Conservation (phyloP, 139 green algal genomes). For the Gonium pectorale region DNA sequence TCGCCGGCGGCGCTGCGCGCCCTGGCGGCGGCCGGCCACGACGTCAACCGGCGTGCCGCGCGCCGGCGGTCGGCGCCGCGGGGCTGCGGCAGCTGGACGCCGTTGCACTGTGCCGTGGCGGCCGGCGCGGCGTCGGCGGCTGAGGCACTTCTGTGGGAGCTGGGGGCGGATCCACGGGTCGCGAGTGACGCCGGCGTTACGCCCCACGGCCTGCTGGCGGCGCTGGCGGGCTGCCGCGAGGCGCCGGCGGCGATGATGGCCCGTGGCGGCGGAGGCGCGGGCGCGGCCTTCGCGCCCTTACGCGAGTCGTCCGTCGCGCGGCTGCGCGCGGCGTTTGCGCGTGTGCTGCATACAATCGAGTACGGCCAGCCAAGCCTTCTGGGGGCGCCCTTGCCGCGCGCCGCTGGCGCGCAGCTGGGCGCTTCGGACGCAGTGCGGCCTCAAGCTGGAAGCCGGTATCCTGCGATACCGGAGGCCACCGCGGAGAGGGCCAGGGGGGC, state of each 20-base stretch:
- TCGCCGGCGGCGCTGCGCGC: not conserved
- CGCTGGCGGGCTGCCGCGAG: too few relatives aligned
- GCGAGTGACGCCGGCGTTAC: not conserved
- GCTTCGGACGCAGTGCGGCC: too few relatives aligned
- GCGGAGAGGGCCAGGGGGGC: too few relatives aligned
- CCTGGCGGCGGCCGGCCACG: not conserved
- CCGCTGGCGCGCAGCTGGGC: too few relatives aligned
- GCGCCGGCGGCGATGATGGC: not conserved
- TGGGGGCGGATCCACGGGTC: conserved; percentile 5
- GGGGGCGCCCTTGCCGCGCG: too few relatives aligned
- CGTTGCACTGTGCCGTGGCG: conserved; percentile 28
- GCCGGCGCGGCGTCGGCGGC: not conserved
- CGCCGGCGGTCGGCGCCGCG: not conserved
- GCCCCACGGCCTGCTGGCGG: not conserved
- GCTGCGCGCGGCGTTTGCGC: not conserved
- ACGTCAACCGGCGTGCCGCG: not conserved
- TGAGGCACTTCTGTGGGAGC: not conserved
- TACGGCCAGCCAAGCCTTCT: too few relatives aligned
- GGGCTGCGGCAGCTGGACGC: conserved; percentile 11
- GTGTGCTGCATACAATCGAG: not conserved
- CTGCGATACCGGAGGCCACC: too few relatives aligned
- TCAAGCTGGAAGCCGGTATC: too few relatives aligned
- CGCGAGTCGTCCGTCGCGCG: not conserved
- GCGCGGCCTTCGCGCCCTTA: not conserved
- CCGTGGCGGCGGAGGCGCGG: too few relatives aligned